Evolutionary conservation across 139 green algal species (phyloP).

Genomic region (Haematococcus sp.): DNA sequence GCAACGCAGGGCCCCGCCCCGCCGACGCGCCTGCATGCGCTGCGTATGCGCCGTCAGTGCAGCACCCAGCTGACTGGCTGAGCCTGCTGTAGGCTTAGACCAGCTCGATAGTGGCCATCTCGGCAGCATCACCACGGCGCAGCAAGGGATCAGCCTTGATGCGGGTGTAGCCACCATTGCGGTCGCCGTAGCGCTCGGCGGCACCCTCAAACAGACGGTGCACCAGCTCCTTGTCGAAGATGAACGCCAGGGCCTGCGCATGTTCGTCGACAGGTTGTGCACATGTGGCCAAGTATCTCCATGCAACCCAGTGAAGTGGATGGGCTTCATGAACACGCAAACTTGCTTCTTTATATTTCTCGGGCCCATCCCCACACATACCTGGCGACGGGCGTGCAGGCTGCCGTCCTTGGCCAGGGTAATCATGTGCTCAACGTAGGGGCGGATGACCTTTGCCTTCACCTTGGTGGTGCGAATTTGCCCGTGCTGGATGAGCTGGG

Average conservation of each 20-base stretch:
- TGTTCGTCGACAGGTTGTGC: background rate
- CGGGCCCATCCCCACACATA: constrained; percentile 9
- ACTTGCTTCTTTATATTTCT: background rate
- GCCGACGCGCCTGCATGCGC: too few species aligned
- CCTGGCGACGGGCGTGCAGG: constrained; percentile 81
- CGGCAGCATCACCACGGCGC: constrained; percentile 83
- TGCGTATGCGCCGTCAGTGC: too few species aligned
- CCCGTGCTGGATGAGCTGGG: constrained; percentile 90
- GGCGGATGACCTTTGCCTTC: constrained; percentile 91
- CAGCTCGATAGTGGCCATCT: constrained; percentile 97
- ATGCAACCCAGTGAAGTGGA: background rate
- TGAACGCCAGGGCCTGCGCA: constrained; percentile 76
- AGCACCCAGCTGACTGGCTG: background rate
- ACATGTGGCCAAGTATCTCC: too few species aligned
- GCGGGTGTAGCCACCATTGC: constrained; percentile 90
- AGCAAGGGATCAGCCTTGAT: constrained; percentile 62
- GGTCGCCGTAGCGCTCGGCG: constrained; percentile 79
- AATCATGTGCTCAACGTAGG: constrained; percentile 98
- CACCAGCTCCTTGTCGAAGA: constrained; percentile 94
- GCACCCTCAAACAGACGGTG: constrained; percentile 84
- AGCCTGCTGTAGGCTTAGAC: constrained; percentile 59
- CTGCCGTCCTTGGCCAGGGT: constrained; percentile 90
- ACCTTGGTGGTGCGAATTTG: constrained; percentile 94
- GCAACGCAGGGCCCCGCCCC: too few species aligned
- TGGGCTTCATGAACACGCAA: too few species aligned